Base-by-base conservation (phyloP, 2,329 filamentous ascomycete genomes). In the Onygena corvina region DNA sequence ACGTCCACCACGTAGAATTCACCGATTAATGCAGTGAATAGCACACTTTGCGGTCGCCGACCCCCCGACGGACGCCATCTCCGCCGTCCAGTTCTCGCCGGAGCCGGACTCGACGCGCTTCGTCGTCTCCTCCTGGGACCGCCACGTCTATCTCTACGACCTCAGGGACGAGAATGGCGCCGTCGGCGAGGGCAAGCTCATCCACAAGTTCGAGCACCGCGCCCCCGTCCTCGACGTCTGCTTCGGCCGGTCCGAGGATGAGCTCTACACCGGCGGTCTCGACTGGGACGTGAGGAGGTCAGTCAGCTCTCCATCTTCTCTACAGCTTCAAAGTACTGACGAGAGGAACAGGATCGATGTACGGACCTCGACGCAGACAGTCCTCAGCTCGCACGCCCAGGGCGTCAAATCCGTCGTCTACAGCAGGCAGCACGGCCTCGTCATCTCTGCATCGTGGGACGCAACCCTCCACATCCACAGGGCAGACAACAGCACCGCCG, bases 41-140 rank as follows among this genome's bases (percentile, higher is more conserved):
- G 70, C 81, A 56, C 87, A 94, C 74, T 89, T 86, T 70, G 84
- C 92, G 67, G 77, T 95, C 61, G 76, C 81, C 53, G 79, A 86
- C 59, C 82, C 88, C 42, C 92, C 92, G 8, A 77, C 76, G 58
- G 92, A 98, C 68, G 86, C 84, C 59, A 84, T 96, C 60, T 94
- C 90, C 44, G 76, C 87, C 20, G 73, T 96, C 60, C 80, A 80
- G 61, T 98, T 94, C 74, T 86, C 89, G 56, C 85, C 87, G 30
- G 71, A 76, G 56, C 84, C 87, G 20, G 70, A 75, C 53, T 80
- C 81, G n/a, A 76, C 82, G 48, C 83, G 81, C 58, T 76, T 98
- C 31, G 78, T 93, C n/a, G 89, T 90, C 58, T 84, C 89, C 8
- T 94, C 88, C 50, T 98, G 92, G 92, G 90, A 96, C 69, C 86